Base-by-base conservation (phyloP, 768 basidiomycete genomes). In the Cubamyces lactineus region DNA sequence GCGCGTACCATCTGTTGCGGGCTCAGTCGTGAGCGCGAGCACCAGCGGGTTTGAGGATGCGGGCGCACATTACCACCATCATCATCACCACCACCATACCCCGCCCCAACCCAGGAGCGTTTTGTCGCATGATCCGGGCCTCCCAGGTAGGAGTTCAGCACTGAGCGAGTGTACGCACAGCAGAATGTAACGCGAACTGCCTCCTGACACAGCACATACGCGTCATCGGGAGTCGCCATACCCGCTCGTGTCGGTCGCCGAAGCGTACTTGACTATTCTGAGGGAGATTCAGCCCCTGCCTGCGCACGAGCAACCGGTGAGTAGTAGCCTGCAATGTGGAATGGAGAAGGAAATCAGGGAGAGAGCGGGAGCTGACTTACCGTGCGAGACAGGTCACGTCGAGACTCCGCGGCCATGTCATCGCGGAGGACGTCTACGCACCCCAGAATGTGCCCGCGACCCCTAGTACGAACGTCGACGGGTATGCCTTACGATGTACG, bases 401-500 rank as follows among this genome's bases (percentile, higher is more conserved):
- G 5, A 66, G 71, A 0, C 76, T 96, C n/a, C 74, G 79, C 24
- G 92, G 90, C 0, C 79, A 86, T 64, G 80, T 94, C 23, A 80
- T 95, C 1, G 91, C 91, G 0, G 86, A 92, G 71, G 86, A 92
- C 59, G 84, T 95, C 3, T 75, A 79, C 62, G 86, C 92, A 4
- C 76, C 84, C 1, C 78, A 82, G 34, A 77, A 91, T 67, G 81
- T 91, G 0, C 94, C 94, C 2, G 70, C 72, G 3, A 81, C 81
- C 1, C 72, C 78, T 17, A 92, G 91, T 0, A 94, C 94, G 5
- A 95, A 86, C 66, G 92, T 94, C 12, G 94, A 96, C 71, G 94
- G 94, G 0, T 96, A 96, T 70, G 94, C 94, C 5, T 73, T 95
- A 0, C 79, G 84, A 61, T 86, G 91, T 91, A 68, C 63, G 83